Evolutionary conservation across 805 yeast genomes (phyloP), one percentile per base, ranked within the genome.

Genomic region (Brettanomyces nanus): DNA sequence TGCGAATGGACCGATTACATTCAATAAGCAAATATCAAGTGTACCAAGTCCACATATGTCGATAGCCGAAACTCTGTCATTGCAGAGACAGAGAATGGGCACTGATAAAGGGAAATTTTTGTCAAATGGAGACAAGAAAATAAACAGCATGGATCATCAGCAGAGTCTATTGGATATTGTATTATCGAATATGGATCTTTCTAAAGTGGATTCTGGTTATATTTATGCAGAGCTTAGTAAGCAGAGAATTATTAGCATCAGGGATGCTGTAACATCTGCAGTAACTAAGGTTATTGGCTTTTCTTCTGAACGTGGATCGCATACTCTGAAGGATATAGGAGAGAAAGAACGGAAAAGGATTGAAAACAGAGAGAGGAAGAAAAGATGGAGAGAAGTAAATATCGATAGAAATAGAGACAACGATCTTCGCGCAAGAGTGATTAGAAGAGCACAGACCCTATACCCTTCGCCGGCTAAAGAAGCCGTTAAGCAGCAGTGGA

Each of bases 381-480:
- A 82, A 61, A 72, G 74, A 46, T 85, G 95, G 95, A 68, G 95
- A 51, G 89, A 77, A 45, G 78, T 75, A 20, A 86, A 90, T 53
- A 71, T 74, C 6, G 80, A 80, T 42, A 69, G 92, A 46, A 89
- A 89, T 58, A 80, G 85, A 62, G 95, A 87, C 56, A 81, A 85
- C 50, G 97, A 90, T 53, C 64, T 90, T 38, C 69, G 95, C 37
- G 75, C 84, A 0, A 66, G 97, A 39, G 79, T 90, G 17, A 69
- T 73, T 45, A 80, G 80, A 46, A 66, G 92, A 29, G 96, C 97
- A 0, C 65, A 62, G 28, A 61, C 59, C 15, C 60, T 80, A 47
- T 87, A 75, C 61, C 92, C 95, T 1, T 71, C 66, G 7, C 66
- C 60, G 1, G 77, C 75, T 5, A 60, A 80, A 9, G 67, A 62